These are phyloP conservation scores for Adansonia gregorii DNA, from an alignment of 441 rosid genomes.

Conservation along the genomic window DNA sequence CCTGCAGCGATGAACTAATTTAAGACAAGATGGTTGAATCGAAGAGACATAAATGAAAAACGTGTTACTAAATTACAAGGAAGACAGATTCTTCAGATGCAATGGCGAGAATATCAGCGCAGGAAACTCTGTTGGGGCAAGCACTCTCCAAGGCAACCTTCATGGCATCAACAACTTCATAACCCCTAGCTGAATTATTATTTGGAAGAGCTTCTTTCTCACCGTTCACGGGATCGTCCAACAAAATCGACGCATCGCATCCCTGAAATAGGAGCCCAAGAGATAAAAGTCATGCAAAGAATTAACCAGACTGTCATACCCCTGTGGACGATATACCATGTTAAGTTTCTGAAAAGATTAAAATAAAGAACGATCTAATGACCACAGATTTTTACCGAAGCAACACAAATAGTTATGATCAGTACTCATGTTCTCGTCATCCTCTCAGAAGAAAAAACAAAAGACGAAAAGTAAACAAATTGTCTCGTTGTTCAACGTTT, in stretches of 20 bases:
- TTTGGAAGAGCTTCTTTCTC: conserved; percentile 51
- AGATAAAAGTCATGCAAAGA: no score
- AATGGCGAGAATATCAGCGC: conserved; percentile 55
- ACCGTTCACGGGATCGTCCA: conserved; percentile 51
- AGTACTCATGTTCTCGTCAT: no score
- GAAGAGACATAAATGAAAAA: not conserved
- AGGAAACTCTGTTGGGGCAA: conserved; percentile 51
- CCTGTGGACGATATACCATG: no score
- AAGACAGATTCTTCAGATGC: conserved; percentile 50
- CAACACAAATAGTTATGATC: no score
- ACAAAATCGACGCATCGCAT: conserved; percentile 69
- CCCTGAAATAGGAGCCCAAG: conserved; percentile 38
- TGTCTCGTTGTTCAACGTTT: no score
- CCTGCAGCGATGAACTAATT: conserved; percentile 25
- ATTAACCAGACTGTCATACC: no score
- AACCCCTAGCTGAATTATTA: conserved; percentile 47
- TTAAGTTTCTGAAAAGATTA: no score
- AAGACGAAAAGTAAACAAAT: no score
- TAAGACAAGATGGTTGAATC: not conserved
- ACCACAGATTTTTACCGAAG: no score
- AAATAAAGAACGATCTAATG: no score
- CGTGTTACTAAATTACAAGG: conserved; percentile 34
- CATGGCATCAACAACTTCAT: conserved; percentile 46
- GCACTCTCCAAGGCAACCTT: conserved; percentile 49
- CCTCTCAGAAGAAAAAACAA: no score